A percentile compares a stretch with the other conserved stretches of the same genome.
These are phyloP conservation scores for Hymenoscyphus salicellus DNA, from an alignment of 2,329 filamentous ascomycete species.

Conservation along the genomic window DNA sequence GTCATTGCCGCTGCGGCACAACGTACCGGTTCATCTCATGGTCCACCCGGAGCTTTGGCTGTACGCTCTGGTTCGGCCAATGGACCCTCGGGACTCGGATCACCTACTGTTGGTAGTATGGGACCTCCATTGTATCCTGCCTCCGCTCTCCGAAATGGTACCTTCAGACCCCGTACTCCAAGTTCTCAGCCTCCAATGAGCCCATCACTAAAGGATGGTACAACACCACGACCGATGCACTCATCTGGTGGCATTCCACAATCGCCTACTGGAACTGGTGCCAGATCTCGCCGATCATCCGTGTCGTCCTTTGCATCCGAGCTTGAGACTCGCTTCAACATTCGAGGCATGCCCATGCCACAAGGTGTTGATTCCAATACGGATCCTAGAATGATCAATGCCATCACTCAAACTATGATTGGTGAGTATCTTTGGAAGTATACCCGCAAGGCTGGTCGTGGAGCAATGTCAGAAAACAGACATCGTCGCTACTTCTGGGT, in stretches of 20 bases:
- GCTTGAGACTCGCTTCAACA: slow-evolving; percentile 85
- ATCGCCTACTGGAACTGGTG: slow-evolving; percentile 42
- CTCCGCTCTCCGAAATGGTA: slow-evolving; percentile 55
- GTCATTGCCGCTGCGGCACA: slow-evolving; percentile 65
- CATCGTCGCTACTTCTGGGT: slow-evolving; percentile 99
- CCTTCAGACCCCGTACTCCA: slow-evolving; percentile 59
- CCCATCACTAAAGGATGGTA: slow-evolving; percentile 50
- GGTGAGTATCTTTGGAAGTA: slow-evolving; percentile 99
- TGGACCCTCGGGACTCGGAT: slow-evolving; percentile 6
- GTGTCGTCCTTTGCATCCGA: slow-evolving; percentile 95
- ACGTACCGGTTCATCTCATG: slow-evolving; percentile 12
- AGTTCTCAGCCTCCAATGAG: slow-evolving; percentile 45
- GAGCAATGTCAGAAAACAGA: slow-evolving; percentile 81
- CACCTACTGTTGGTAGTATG: slow-evolving; percentile 55
- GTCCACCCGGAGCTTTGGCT: slow-evolving; percentile 40
- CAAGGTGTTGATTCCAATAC: slow-evolving; percentile 67
- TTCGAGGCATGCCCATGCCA: slow-evolving; percentile 54
- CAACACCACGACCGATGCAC: slow-evolving; percentile 52
- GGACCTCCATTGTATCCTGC: slow-evolving; percentile 81
- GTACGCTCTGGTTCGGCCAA: neutral
- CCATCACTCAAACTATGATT: slow-evolving; percentile 99
- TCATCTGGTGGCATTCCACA: slow-evolving; percentile 51
- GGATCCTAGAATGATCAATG: slow-evolving; percentile 97
- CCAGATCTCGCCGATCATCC: slow-evolving; percentile 69
- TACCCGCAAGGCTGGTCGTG: slow-evolving; percentile 87